Conservation (phyloP, 139 green algal genomes). For the Chlorella sp. region DNA sequence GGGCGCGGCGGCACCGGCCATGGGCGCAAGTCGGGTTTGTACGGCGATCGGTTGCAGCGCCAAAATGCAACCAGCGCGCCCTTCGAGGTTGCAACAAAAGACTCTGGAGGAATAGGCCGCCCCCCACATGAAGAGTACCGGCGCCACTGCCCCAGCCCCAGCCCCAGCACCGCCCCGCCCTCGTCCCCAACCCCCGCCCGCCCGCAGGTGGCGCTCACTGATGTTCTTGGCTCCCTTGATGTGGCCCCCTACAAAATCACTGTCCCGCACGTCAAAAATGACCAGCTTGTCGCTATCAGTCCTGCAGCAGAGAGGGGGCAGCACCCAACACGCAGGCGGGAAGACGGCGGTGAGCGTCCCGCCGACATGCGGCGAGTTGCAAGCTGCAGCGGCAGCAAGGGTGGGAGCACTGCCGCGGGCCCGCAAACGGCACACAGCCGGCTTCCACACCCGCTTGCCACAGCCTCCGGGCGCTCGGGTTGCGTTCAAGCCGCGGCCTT, state of each 20-base stretch:
- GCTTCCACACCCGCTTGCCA: too few relatives aligned
- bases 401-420: background rate
- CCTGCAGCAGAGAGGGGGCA: background rate
- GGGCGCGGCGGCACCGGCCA: background rate
- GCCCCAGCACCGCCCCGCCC: too few relatives aligned
- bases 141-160: too few relatives aligned
- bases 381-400: background rate
- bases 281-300: background rate
- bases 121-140: too few relatives aligned
- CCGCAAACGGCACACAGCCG: background rate
- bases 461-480: background rate
- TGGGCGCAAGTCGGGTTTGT: too few relatives aligned
- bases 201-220: background rate
- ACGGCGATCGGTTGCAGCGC: too few relatives aligned
- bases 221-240: slow-evolving; percentile 22
- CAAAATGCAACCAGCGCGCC: too few relatives aligned
- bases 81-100: too few relatives aligned
- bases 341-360: background rate
- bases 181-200: too few relatives aligned
- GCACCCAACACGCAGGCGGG: background rate
- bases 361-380: background rate
- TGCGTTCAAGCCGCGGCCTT: background rate
- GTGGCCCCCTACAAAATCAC: slow-evolving; percentile 25
- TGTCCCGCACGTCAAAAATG: slow-evolving; percentile 21
- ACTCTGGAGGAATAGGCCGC: too few relatives aligned